These are phyloP conservation scores for Sporothrix brunneoviolacea DNA, from an alignment of 2,329 filamentous ascomycete species.

Conservation along the genomic window DNA sequence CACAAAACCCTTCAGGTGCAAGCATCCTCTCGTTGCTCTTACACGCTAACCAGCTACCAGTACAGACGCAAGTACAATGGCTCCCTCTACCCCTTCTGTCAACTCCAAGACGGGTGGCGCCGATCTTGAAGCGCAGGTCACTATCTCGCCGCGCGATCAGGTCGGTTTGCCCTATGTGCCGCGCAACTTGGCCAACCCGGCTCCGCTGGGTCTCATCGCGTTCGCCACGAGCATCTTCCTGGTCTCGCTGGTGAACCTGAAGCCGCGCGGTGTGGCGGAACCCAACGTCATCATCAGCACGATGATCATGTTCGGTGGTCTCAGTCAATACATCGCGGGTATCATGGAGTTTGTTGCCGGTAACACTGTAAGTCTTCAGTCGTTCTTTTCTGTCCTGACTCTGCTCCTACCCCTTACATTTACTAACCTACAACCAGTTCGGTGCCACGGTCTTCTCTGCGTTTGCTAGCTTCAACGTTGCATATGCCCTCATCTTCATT, in stretches of 20 bases:
- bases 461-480: slow-evolving; percentile 78
- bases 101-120: slow-evolving; percentile 11
- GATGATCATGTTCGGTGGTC: slow-evolving; percentile 70
- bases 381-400: not conserved
- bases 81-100: slow-evolving; percentile 12
- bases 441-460: slow-evolving; percentile 74
- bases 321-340: slow-evolving; percentile 72
- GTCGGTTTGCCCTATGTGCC: slow-evolving; percentile 11
- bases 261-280: slow-evolving; percentile 50
- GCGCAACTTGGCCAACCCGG: slow-evolving; percentile 61
- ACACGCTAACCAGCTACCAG: not conserved
- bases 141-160: slow-evolving; percentile 16
- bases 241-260: slow-evolving; percentile 67
- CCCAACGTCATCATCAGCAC: slow-evolving; percentile 64
- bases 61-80: slow-evolving; percentile 3
- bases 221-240: slow-evolving; percentile 84
- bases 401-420: not conserved
- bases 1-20: not conserved
- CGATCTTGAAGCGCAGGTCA: slow-evolving; percentile 17
- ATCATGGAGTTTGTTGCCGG: slow-evolving; percentile 87
- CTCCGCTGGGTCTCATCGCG: slow-evolving; percentile 66
- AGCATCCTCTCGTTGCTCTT: not conserved
- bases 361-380: slow-evolving; percentile 47
- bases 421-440: slow-evolving; percentile 35
- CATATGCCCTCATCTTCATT: slow-evolving; percentile 65